phyloP scores from a whole-genome alignment of 805 yeast species.

The Candida chauliodis region DNA sequence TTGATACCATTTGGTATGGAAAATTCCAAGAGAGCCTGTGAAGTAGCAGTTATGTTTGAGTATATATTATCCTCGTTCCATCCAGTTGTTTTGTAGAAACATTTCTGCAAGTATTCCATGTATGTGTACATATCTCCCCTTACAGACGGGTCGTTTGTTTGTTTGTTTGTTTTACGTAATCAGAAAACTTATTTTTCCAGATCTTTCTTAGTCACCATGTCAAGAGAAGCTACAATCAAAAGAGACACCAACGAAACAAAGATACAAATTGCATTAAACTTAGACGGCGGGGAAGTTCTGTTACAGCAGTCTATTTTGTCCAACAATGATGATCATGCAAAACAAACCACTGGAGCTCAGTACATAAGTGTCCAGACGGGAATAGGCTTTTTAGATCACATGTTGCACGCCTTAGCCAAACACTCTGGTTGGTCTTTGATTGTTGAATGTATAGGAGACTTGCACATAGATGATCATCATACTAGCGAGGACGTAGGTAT shows the following conservation, averaged over 20 bases:
- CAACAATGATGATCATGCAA: slow-evolving; percentile 49
- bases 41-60: slow-evolving; percentile 69
- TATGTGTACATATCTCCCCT: slow-evolving; percentile 57
- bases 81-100: slow-evolving; percentile 63
- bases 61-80: slow-evolving; percentile 83
- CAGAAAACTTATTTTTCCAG: slow-evolving; percentile 1
- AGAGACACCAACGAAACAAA: slow-evolving; percentile 91
- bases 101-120: slow-evolving; percentile 80
- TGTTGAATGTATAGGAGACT: slow-evolving; percentile 88
- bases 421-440: slow-evolving; percentile 95
- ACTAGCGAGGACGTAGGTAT: slow-evolving; percentile 95
- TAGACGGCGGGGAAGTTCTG: slow-evolving; percentile 80
- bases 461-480: slow-evolving; percentile 96
- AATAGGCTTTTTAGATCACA: slow-evolving; percentile 92
- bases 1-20: slow-evolving; percentile 63
- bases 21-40: slow-evolving; percentile 70
- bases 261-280: slow-evolving; percentile 76
- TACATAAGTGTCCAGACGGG: slow-evolving; percentile 83
- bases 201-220: slow-evolving; percentile 3
- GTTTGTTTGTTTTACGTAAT: slow-evolving; percentile 2
- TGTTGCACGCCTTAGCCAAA: slow-evolving; percentile 95
- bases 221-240: slow-evolving; percentile 44
- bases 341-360: slow-evolving; percentile 69
- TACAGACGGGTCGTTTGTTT: not conserved
- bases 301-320: slow-evolving; percentile 58